Evolutionary conservation across 371 early-diverging fungal genomes (phyloP).

Genomic region (Mortierella sp.): DNA sequence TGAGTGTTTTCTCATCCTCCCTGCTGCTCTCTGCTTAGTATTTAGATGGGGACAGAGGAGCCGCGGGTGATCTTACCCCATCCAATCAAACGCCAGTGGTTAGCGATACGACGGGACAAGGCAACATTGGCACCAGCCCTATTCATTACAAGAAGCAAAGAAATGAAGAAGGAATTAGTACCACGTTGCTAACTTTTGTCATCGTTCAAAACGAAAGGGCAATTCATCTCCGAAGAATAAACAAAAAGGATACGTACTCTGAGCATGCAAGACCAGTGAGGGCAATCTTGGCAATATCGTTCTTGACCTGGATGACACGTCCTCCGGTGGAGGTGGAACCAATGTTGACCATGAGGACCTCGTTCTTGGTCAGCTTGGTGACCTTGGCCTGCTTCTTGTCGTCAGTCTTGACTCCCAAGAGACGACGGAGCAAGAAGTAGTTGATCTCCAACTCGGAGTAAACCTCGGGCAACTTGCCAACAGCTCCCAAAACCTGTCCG

Average conservation of each 20-base stretch:
- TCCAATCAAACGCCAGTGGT: slow-evolving; percentile 99
- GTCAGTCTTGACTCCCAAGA: slow-evolving; percentile 96
- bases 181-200: not conserved
- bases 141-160: not conserved
- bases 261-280: slow-evolving; percentile 98
- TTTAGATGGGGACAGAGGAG: slow-evolving; percentile 70
- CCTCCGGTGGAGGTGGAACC: slow-evolving; percentile 99
- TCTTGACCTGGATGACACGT: slow-evolving; percentile 94
- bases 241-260: slow-evolving; percentile 64
- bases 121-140: slow-evolving; percentile 97
- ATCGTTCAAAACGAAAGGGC: not conserved
- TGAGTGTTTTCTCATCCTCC: not conserved
- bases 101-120: slow-evolving; percentile 97
- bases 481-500: slow-evolving; percentile 98
- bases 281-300: slow-evolving; percentile 94
- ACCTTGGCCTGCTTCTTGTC: slow-evolving; percentile 98
- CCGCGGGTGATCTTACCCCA: slow-evolving; percentile 98
- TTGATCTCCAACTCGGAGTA: slow-evolving; percentile 97
- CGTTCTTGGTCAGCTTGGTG: slow-evolving; percentile 93
- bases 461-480: slow-evolving; percentile 97
- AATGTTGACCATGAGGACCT: slow-evolving; percentile 98
- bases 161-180: not conserved
- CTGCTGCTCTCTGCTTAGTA: slow-evolving; percentile 6
- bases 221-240: not conserved
- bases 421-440: slow-evolving; percentile 97